phyloP scores from a whole-genome alignment of 2,329 filamentous ascomycete species.

The Nigrospora sphaerica region DNA sequence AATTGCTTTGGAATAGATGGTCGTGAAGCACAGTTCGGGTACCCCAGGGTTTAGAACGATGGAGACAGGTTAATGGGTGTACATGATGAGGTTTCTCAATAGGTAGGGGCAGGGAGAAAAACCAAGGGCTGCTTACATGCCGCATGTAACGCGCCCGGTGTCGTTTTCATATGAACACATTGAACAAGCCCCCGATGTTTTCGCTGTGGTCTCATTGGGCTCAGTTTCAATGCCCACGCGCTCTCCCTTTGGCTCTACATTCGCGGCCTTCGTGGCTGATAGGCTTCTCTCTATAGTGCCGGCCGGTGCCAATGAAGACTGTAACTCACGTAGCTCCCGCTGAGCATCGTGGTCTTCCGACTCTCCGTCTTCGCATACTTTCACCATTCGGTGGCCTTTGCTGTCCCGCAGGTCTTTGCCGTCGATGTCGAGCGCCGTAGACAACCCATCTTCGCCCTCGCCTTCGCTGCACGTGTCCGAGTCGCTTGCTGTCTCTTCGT shows the following conservation, averaged over 20 bases:
- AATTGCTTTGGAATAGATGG: too few species aligned
- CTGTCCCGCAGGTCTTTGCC: conserved; percentile 58
- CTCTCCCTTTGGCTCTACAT: neutral
- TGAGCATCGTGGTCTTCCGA: conserved; percentile 46
- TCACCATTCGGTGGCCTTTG: conserved; percentile 62
- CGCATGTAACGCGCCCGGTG: conserved; percentile 48
- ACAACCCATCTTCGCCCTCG: conserved; percentile 31
- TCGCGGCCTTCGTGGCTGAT: neutral
- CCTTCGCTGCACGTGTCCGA: conserved; percentile 33
- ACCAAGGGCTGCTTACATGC: conserved; percentile 22
- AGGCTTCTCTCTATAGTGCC: neutral
- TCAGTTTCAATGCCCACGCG: neutral
- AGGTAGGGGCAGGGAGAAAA: too few species aligned
- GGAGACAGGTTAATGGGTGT: too few species aligned
- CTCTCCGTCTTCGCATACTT: conserved; percentile 67
- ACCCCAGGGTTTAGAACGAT: too few species aligned
- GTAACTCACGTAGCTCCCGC: conserved; percentile 59
- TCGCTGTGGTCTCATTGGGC: neutral
- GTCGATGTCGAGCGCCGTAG: conserved; percentile 54
- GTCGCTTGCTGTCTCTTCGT: conserved; percentile 22
- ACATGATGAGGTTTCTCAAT: too few species aligned
- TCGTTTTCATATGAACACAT: conserved; percentile 65
- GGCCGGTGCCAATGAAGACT: conserved; percentile 24
- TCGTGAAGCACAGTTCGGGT: too few species aligned
- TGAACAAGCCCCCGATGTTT: conserved; percentile 32